These are phyloP conservation scores for Pleoardoris graminearum DNA, from an alignment of 2,329 filamentous ascomycete genomes.

Conservation along the genomic window DNA sequence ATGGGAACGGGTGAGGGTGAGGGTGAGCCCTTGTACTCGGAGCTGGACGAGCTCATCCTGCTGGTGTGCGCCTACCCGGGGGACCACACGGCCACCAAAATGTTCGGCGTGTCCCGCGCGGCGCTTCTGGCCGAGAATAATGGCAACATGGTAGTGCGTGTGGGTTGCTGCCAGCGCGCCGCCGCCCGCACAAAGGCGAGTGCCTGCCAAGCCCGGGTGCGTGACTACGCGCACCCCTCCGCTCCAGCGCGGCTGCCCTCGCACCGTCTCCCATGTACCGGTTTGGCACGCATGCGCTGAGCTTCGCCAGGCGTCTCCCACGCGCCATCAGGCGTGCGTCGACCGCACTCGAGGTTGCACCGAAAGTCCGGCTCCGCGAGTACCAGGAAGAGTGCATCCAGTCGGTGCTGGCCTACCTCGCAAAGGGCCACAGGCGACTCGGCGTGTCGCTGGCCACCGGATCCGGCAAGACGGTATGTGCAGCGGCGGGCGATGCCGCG, in stretches of 20 bases:
- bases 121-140: no score
- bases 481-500: not conserved
- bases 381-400: constrained; percentile 94
- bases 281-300: constrained; percentile 36
- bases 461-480: constrained; percentile 78
- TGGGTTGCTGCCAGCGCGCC: no score
- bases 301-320: constrained; percentile 17
- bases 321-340: constrained; percentile 12
- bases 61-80: not conserved
- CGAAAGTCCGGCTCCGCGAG: constrained; percentile 66
- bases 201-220: constrained; percentile 10
- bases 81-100: no score
- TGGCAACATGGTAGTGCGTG: not conserved
- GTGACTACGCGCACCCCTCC: constrained; percentile 29
- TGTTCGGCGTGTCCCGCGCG: no score
- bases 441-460: constrained; percentile 88
- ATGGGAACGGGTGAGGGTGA: constrained; percentile 15
- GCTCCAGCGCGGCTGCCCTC: constrained; percentile 11
- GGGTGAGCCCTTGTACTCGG: constrained; percentile 8
- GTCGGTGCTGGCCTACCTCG: constrained; percentile 71
- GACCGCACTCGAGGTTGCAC: constrained; percentile 1
- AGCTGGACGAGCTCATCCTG: constrained; percentile 15
- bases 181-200: not conserved
- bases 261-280: constrained; percentile 33
- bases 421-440: constrained; percentile 73